phyloP scores from a whole-genome alignment of 202 grass and related monocot genomes.

The Digitaria exilis region DNA sequence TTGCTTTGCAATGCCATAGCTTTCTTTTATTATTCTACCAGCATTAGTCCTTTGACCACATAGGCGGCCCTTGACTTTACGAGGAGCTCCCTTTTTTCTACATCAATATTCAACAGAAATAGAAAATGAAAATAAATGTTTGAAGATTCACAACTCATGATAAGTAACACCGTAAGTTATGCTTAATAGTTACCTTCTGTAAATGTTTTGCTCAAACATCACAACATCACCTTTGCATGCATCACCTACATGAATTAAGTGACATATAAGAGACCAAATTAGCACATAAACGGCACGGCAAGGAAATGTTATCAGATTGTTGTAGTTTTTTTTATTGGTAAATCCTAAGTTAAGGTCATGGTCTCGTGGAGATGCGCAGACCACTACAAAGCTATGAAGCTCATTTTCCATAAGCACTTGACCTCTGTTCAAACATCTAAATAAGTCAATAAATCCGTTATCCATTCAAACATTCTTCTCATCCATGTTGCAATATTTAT shows the following conservation, averaged over 20 bases:
- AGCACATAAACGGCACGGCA: neutral
- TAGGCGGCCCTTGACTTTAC: constrained; percentile 40
- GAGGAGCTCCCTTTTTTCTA: constrained; percentile 64
- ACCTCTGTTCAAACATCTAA: neutral
- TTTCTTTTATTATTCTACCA: constrained; percentile 72
- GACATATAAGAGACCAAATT: constrained; percentile 24
- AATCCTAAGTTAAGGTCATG: neutral
- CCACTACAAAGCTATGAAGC: neutral
- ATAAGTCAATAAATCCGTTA: neutral
- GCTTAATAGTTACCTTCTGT: constrained; percentile 56
- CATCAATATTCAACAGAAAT: constrained; percentile 26
- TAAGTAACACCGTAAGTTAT: neutral
- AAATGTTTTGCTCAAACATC: constrained; percentile 78
- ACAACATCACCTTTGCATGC: constrained; percentile 76
- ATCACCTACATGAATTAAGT: constrained; percentile 53
- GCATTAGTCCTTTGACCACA: constrained; percentile 67
- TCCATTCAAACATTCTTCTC: neutral
- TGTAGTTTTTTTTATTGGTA: neutral
- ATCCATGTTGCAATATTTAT: constrained; percentile 1
- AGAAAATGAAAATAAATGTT: neutral
- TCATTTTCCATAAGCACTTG: neutral
- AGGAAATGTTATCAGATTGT: neutral
- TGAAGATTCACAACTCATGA: neutral
- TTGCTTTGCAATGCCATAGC: constrained; percentile 74
- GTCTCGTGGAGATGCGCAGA: neutral